These are phyloP conservation scores for Cyberlindnera meyerae DNA, from an alignment of 805 yeast species.

Conservation along the genomic window DNA sequence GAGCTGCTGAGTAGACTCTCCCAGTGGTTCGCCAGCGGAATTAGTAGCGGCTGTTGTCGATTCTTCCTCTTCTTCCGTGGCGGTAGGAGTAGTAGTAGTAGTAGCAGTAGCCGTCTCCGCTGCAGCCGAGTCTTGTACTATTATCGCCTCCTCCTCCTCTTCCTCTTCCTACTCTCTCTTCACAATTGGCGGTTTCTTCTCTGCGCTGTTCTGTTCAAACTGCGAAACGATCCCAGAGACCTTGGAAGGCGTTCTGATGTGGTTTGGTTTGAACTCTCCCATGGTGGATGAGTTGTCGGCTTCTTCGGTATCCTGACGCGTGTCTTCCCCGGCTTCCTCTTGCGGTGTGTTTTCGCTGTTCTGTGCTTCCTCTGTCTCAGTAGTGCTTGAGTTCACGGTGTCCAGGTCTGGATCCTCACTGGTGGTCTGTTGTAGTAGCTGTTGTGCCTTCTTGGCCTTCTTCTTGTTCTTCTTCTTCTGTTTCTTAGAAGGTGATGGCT, in stretches of 20 bases:
- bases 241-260: not conserved
- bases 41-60: not conserved
- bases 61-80: not conserved
- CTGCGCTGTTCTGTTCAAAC: too few species aligned
- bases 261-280: not conserved
- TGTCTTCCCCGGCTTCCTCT: too few species aligned
- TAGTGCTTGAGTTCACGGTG: too few species aligned
- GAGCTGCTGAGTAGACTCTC: slow-evolving; percentile 17
- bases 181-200: not conserved
- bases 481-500: not conserved
- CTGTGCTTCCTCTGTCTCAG: too few species aligned
- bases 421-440: too few species aligned
- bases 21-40: slow-evolving; percentile 8
- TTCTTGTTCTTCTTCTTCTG: slow-evolving; percentile 1
- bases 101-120: not conserved
- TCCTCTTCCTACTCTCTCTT: not conserved
- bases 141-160: not conserved
- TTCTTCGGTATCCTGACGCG: not conserved
- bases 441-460: not conserved
- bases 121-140: not conserved
- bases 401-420: too few species aligned
- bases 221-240: too few species aligned
- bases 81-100: not conserved
- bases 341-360: too few species aligned
- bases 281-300: not conserved